Evolutionary conservation across 345 rosid genomes (phyloP), one percentile per base, ranked within the genome.

Genomic region (Trapa incisa): DNA sequence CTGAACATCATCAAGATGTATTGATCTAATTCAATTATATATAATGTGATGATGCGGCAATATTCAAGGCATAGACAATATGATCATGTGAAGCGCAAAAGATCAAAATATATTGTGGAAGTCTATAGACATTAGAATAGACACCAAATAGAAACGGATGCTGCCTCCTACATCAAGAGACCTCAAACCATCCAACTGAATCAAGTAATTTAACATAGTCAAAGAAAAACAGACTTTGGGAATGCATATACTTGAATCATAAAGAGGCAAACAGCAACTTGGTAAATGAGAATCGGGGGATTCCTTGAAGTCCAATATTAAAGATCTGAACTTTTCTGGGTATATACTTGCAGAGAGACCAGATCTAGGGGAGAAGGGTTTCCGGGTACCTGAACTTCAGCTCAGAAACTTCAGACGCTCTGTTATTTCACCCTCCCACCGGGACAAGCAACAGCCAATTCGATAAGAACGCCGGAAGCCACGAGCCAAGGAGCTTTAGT

Each of bases 321-420:
- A 65, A 42, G 52, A 43, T 41, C 36, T 10, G 43, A 42, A 22
- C 67, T 65, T 65, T 65, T 41, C 67, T 41, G 50, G 33, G 47
- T 42, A 29, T 15, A 16, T n/a, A 50, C n/a, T 50, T 50, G 22
- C n/a, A 32, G 4, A 11, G 36, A 32, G 12, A 5, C 6, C 37
- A 58, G 10, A 58, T 22, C 32, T 32, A 2, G 35, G 29, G 35
- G 61, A 22, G 32, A 57, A 16, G 67, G 42, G 13, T 14, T 64
- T 16, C 67, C 52, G 60, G 57, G 64, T 69, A 61, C 72, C 60
- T 61, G 65, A 47, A 58, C 43, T 61, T 47, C 56, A 6, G 66
- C 60, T 17, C 9, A 2, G 66, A 61, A 16, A 61, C 43, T 22
- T 15, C 4, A 29, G 63, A 32, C 3, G 42, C 35, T 32, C 48